Conservation (phyloP, 805 yeast genomes). For the Pichia sporocuriosa region DNA sequence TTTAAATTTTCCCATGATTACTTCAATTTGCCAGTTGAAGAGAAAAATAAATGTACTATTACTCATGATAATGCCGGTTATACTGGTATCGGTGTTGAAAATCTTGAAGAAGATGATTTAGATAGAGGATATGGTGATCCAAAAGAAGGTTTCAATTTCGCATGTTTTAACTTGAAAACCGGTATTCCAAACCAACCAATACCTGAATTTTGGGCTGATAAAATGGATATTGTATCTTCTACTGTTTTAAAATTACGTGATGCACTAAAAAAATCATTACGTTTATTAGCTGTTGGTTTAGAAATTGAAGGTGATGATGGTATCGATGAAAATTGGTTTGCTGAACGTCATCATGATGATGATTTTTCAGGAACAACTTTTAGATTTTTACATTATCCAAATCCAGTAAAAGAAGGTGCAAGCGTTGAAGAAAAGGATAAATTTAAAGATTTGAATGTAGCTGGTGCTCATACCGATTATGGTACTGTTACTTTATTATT, state of each 20-base stretch:
- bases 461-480: slow-evolving; percentile 86
- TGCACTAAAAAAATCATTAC: slow-evolving; percentile 44
- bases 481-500: slow-evolving; percentile 69
- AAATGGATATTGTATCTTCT: slow-evolving; percentile 35
- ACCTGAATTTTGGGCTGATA: slow-evolving; percentile 45
- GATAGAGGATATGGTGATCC: slow-evolving; percentile 40
- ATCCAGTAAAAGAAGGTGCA: slow-evolving; percentile 37
- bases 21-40: slow-evolving; percentile 38
- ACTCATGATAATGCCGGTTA: slow-evolving; percentile 43
- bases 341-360: slow-evolving; percentile 47
- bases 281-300: slow-evolving; percentile 54
- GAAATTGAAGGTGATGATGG: slow-evolving; percentile 49
- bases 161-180: slow-evolving; percentile 41
- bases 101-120: slow-evolving; percentile 32
- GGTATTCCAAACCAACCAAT: slow-evolving; percentile 40
- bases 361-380: slow-evolving; percentile 56
- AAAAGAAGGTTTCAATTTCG: slow-evolving; percentile 57
- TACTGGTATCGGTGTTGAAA: slow-evolving; percentile 36
- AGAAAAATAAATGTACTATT: slow-evolving; percentile 45
- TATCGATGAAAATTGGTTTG: slow-evolving; percentile 52
- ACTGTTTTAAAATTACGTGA: slow-evolving; percentile 41
- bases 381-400: slow-evolving; percentile 68
- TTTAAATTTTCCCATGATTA: slow-evolving; percentile 23
- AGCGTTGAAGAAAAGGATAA: slow-evolving; percentile 44
- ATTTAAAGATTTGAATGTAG: slow-evolving; percentile 31